Base-by-base conservation (phyloP, 805 yeast species). In the Kuraishia molischiana region DNA sequence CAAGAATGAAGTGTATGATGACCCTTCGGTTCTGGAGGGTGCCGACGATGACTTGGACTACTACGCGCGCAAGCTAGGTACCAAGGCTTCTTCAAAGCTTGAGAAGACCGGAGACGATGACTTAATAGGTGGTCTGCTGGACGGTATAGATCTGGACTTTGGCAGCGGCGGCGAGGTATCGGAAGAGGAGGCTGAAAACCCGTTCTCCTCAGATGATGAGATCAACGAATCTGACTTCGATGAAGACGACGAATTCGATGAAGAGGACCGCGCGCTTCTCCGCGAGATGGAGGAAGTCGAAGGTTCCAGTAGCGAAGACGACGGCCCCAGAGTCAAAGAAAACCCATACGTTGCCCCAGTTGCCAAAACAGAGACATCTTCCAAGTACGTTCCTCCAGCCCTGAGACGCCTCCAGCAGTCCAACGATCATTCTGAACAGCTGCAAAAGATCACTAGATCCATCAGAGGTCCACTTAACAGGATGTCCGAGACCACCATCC, bases 381-480 rank as follows among this genome's bases (percentile, higher is more conserved):
- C 52, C 4, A 66, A 72, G 43, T 90, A 92, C 52, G 62, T 90
- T 13, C 97, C 98, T 1, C 98, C 97, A 0, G 87, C 95, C 0
- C 56, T 83, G 40, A 71, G 97, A 41, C 68, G 74, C 33, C 43
- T 69, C 41, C 69, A 66, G 35, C 39, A 61, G 17, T 65, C 54
- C 29, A 50, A 51, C 3, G 58, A 50, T 3, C 65, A 61, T 2
- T 61, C 72, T 17, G 75, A 70, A 41, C 76, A 69, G 38, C 52
- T 65, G 5, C 36, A 62, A 3, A 71, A 66, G 28, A 60, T 89
- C 28, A 69, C 71, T 38, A 74, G 77, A 47, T 61, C 75, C 4
- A 70, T 89, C 35, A 92, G 87, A 50, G 89, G 97, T 41, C 77
- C 86, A 1, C 64, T 92, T 49, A 92, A 92, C 56, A 81, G 78